Conservation (phyloP, 257 asterid genomes). For the Thymus quinquecostatus region DNA sequence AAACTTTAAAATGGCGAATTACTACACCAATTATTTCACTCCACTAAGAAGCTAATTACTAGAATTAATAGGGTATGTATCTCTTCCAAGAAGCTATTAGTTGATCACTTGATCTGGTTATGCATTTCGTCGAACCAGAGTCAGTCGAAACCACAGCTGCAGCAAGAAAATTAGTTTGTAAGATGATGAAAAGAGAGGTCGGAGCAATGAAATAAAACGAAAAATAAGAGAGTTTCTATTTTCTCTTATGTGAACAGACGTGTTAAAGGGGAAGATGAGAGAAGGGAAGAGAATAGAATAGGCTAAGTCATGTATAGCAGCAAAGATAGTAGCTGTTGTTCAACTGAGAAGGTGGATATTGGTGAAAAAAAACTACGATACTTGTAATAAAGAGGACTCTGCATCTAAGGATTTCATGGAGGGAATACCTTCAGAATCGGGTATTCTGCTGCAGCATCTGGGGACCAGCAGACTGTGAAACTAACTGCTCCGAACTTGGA, state of each 20-base stretch:
- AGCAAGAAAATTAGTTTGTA: neutral
- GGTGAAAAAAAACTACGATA: neutral
- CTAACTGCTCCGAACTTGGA: constrained; percentile 82
- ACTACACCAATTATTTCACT: constrained; percentile 22
- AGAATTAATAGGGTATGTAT: neutral
- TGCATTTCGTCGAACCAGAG: constrained; percentile 7
- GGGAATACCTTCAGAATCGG: constrained; percentile 60
- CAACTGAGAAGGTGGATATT: no score
- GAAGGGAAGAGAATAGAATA: neutral
- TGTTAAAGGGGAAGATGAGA: neutral
- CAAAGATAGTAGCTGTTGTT: neutral
- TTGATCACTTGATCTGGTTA: constrained; percentile 6
- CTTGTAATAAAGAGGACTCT: neutral
- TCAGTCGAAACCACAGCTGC: constrained; percentile 13
- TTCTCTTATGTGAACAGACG: neutral
- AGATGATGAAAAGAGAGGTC: neutral
- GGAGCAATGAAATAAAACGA: neutral
- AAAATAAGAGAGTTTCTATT: neutral
- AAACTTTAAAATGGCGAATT: constrained; percentile 15
- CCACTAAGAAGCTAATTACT: neutral
- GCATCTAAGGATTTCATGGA: neutral
- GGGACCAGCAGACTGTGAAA: constrained; percentile 61
- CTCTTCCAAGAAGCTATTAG: constrained; percentile 23
- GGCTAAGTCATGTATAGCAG: neutral
- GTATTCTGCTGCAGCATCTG: constrained; percentile 72